phyloP scores from a whole-genome alignment of 2,329 filamentous ascomycete genomes.

The Cyphellophora europaea region DNA sequence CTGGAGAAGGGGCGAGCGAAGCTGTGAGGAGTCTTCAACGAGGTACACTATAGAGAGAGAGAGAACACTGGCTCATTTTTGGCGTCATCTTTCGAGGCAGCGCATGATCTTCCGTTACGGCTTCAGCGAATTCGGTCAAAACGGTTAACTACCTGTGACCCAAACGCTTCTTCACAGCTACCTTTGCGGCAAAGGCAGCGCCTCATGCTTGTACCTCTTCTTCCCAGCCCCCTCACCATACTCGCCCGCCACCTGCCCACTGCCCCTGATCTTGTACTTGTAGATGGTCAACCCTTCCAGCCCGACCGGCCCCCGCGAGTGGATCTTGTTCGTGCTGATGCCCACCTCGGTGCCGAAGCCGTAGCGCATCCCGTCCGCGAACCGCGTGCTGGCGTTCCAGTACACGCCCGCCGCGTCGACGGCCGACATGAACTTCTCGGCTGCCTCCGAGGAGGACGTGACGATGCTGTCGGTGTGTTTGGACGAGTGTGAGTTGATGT shows the following conservation, averaged over 20 bases:
- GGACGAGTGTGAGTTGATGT: conserved; percentile 88
- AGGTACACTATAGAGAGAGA: neutral
- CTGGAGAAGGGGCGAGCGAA: too few species aligned
- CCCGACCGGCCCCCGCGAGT: conserved; percentile 84
- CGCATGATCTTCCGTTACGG: too few species aligned
- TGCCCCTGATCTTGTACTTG: conserved; percentile 83
- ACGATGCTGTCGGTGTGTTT: conserved; percentile 92
- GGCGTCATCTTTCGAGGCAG: too few species aligned
- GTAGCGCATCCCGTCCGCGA: conserved; percentile 94
- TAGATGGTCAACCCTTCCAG: conserved; percentile 94
- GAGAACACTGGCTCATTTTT: neutral
- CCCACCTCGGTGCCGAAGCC: conserved; percentile 97
- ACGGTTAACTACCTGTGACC: too few species aligned
- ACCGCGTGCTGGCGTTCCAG: conserved; percentile 91
- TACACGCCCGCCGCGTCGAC: conserved; percentile 89
- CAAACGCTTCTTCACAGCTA: neutral
- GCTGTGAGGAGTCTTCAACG: too few species aligned
- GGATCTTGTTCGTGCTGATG: conserved; percentile 98
- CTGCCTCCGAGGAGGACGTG: conserved; percentile 57
- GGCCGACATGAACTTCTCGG: conserved; percentile 72
- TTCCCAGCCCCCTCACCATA: conserved; percentile 51
- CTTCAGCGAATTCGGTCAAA: too few species aligned
- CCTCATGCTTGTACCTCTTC: conserved; percentile 48
- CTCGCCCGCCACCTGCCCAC: conserved; percentile 69
- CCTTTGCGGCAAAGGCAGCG: conserved; percentile 27